Evolutionary conservation across 2,329 filamentous ascomycete genomes (phyloP).

Genomic region (Nemania bipapillata): DNA sequence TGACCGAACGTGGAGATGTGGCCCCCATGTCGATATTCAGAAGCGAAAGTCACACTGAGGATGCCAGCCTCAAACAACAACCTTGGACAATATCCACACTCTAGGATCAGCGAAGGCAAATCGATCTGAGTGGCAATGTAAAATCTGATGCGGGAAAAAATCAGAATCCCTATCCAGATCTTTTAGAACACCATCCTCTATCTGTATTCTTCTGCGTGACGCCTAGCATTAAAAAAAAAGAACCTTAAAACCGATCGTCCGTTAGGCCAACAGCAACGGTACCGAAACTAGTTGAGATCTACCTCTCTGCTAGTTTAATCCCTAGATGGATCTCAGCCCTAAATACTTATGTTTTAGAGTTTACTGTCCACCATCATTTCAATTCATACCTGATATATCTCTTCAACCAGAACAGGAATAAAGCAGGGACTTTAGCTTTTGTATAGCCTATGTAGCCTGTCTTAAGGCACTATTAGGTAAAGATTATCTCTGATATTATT

Average conservation of each 20-base stretch:
- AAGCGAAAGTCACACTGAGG: neutral
- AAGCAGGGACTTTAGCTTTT: too few relatives aligned
- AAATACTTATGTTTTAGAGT: neutral
- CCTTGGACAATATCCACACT: neutral
- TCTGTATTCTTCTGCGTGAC: neutral
- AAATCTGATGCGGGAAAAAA: conserved; percentile 10
- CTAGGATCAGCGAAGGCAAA: neutral
- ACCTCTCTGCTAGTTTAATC: neutral
- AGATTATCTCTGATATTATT: too few relatives aligned
- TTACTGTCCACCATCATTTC: too few relatives aligned
- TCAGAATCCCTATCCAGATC: conserved; percentile 3
- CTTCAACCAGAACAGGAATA: too few relatives aligned
- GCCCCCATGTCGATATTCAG: neutral
- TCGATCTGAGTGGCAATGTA: neutral
- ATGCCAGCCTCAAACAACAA: too few relatives aligned
- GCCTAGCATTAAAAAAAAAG: neutral
- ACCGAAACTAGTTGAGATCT: conserved; percentile 8
- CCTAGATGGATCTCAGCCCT: too few relatives aligned
- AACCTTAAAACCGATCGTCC: neutral
- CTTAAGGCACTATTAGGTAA: too few relatives aligned
- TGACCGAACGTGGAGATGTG: conserved; percentile 1
- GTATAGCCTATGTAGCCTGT: too few relatives aligned
- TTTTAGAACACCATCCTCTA: conserved; percentile 16
- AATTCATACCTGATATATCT: neutral
- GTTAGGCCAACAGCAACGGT: conserved; percentile 2